These are phyloP conservation scores for Beauveria scarabaeidicola DNA, from an alignment of 2,329 filamentous ascomycete species.

Conservation along the genomic window DNA sequence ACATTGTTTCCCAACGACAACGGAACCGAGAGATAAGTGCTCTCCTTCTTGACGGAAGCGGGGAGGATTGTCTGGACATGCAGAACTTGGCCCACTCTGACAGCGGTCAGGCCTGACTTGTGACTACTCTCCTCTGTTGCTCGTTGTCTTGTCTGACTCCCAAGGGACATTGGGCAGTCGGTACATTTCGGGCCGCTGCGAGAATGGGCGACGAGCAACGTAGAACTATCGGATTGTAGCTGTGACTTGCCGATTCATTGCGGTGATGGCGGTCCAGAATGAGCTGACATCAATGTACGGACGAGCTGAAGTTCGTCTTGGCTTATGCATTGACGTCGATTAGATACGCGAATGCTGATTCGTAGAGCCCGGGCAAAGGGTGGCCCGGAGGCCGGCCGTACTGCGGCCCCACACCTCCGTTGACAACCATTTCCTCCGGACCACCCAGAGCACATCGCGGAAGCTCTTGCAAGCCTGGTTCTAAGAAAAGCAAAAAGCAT, in stretches of 20 bases:
- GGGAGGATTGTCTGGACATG: background rate
- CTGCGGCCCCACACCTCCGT: background rate
- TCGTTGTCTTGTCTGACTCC: too few species aligned
- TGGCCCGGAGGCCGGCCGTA: background rate
- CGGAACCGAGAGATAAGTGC: background rate
- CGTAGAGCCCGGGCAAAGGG: background rate
- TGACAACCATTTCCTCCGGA: background rate
- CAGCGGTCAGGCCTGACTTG: constrained; percentile 2
- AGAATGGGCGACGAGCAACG: background rate
- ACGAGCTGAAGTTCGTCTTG: too few species aligned
- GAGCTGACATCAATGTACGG: too few species aligned
- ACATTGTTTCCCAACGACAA: too few species aligned
- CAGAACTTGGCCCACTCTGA: background rate
- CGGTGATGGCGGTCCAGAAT: too few species aligned
- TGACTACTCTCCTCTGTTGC: too few species aligned
- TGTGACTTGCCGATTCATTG: background rate
- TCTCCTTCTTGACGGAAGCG: background rate
- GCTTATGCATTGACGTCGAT: too few species aligned
- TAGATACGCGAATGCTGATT: too few species aligned
- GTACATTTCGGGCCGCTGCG: background rate
- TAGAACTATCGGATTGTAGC: background rate
- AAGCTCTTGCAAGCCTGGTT: background rate
- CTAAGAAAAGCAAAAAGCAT: too few species aligned
- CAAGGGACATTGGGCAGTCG: background rate
- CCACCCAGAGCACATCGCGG: background rate